phyloP scores from a whole-genome alignment of 2,329 filamentous ascomycete species.

The Leptosphaerulina australis region DNA sequence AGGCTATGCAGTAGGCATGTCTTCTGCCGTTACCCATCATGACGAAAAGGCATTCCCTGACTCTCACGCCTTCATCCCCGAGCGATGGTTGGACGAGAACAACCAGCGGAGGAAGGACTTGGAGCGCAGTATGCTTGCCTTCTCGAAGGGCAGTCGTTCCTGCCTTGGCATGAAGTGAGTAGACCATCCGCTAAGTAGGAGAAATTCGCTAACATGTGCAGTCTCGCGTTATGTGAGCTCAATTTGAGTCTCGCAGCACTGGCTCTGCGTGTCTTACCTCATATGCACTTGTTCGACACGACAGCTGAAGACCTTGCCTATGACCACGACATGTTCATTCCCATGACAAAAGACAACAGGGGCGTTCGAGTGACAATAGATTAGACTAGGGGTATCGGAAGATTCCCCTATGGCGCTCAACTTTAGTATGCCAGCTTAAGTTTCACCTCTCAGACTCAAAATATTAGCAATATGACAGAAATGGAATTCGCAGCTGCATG shows the following conservation, averaged over 20 bases:
- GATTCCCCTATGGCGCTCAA: too few species aligned
- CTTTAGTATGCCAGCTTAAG: too few species aligned
- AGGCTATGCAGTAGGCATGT: slow-evolving; percentile 37
- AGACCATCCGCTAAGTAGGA: background rate
- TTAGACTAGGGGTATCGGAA: background rate
- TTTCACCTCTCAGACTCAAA: too few species aligned
- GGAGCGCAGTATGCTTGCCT: slow-evolving; percentile 38
- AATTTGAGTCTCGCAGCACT: slow-evolving; percentile 29
- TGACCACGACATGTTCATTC: slow-evolving; percentile 37
- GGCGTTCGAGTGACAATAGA: slow-evolving; percentile 31
- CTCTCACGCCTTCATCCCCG: slow-evolving; percentile 35
- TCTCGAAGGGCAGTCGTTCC: slow-evolving; percentile 40
- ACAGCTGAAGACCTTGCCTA: slow-evolving; percentile 30
- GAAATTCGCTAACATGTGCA: slow-evolving; percentile 13
- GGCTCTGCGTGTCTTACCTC: slow-evolving; percentile 31
- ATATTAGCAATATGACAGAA: too few species aligned
- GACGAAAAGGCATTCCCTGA: slow-evolving; percentile 34
- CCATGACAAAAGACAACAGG: slow-evolving; percentile 33
- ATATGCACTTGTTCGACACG: slow-evolving; percentile 32
- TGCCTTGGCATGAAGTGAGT: slow-evolving; percentile 47
- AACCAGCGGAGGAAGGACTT: slow-evolving; percentile 32
- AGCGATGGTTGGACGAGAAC: slow-evolving; percentile 40
- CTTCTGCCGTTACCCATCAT: slow-evolving; percentile 33
- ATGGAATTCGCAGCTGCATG: too few species aligned
- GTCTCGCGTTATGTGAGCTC: slow-evolving; percentile 33